phyloP scores from a whole-genome alignment of 805 yeast species.

The Candida mattraensis region DNA sequence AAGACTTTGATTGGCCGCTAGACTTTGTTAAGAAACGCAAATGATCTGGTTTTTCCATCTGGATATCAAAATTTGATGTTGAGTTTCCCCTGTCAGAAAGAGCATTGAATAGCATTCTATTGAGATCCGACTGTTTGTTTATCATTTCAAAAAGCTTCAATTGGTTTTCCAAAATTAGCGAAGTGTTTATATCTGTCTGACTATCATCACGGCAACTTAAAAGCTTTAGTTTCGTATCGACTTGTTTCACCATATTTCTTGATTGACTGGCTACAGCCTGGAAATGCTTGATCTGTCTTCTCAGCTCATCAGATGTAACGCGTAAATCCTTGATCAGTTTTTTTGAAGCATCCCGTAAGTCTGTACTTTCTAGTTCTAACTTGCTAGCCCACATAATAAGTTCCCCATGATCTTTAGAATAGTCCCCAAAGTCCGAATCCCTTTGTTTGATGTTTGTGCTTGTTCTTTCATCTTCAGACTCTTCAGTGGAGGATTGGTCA shows the following conservation, averaged over 20 bases:
- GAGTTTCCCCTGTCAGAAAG: too few relatives aligned
- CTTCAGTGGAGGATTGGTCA: slow-evolving; percentile 16
- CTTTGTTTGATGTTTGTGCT: neutral
- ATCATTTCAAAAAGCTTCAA: slow-evolving; percentile 6
- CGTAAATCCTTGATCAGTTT: slow-evolving; percentile 18
- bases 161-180: slow-evolving; percentile 14
- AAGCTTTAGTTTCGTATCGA: slow-evolving; percentile 11
- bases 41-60: too few relatives aligned
- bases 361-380: slow-evolving; percentile 49
- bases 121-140: slow-evolving; percentile 3
- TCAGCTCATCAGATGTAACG: slow-evolving; percentile 10
- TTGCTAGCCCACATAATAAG: slow-evolving; percentile 49
- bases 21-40: too few relatives aligned
- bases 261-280: slow-evolving; percentile 13
- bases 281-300: slow-evolving; percentile 7
- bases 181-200: slow-evolving; percentile 11
- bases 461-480: slow-evolving; percentile 9
- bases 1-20: too few relatives aligned
- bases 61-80: too few relatives aligned
- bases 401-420: slow-evolving; percentile 29
- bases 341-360: slow-evolving; percentile 35
- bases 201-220: slow-evolving; percentile 4
- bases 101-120: neutral
- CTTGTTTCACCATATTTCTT: slow-evolving; percentile 10
- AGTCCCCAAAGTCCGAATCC: slow-evolving; percentile 7